phyloP scores from a whole-genome alignment of 371 early-diverging fungal species.

The Furculomyces boomerangus region DNA sequence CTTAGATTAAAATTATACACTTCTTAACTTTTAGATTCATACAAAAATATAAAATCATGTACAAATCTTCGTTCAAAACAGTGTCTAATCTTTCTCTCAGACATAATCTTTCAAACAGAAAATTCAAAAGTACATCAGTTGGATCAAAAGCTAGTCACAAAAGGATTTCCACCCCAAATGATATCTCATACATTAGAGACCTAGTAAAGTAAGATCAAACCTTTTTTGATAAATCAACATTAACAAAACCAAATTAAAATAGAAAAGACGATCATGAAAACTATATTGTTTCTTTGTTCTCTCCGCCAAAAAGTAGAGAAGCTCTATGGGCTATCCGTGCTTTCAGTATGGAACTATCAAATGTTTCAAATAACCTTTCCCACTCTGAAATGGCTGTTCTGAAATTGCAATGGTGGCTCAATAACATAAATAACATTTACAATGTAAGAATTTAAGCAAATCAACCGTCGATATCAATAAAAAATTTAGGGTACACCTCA shows the following conservation, averaged over 20 bases:
- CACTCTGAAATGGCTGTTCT: slow-evolving; percentile 52
- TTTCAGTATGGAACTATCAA: slow-evolving; percentile 72
- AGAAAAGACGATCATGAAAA: slow-evolving; percentile 45
- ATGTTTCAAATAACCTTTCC: slow-evolving; percentile 50
- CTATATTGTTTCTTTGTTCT: slow-evolving; percentile 57
- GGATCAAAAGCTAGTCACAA: no score
- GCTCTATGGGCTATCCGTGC: slow-evolving; percentile 63
- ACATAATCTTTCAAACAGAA: no score
- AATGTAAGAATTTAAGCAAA: slow-evolving; percentile 19
- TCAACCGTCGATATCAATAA: not conserved
- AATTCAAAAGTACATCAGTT: no score
- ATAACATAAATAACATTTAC: slow-evolving; percentile 50
- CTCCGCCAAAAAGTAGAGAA: slow-evolving; percentile 36
- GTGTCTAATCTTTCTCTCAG: no score
- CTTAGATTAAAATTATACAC: no score
- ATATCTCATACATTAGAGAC: slow-evolving; percentile 3
- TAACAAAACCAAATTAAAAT: not conserved
- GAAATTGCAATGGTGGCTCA: slow-evolving; percentile 71
- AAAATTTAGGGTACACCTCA: slow-evolving; percentile 6
- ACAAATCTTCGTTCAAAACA: no score
- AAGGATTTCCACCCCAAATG: not conserved
- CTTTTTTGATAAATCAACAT: not conserved
- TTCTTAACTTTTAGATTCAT: no score
- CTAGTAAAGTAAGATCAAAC: not conserved
- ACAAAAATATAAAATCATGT: no score